phyloP scores from a whole-genome alignment of 208 protist genomes.

The Trypanosoma platydactyli region DNA sequence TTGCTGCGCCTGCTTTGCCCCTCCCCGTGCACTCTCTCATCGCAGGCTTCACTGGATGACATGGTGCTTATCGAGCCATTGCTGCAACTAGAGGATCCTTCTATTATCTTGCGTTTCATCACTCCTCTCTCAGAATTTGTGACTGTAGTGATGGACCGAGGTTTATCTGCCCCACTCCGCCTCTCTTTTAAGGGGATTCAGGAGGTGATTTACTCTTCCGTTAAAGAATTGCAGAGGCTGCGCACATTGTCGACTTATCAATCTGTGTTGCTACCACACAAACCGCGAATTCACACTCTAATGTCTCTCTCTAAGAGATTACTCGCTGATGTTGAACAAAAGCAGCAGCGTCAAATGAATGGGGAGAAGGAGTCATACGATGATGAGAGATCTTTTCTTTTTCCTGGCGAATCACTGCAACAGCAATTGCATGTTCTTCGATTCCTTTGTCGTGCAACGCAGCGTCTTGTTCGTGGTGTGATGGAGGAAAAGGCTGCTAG shows the following conservation, averaged over 20 bases:
- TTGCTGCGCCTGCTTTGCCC: slow-evolving; percentile 41
- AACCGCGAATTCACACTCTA: slow-evolving; percentile 75
- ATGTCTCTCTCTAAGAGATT: slow-evolving; percentile 63
- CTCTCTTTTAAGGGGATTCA: slow-evolving; percentile 51
- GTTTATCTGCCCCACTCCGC: slow-evolving; percentile 17
- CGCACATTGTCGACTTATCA: slow-evolving; percentile 11
- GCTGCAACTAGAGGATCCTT: slow-evolving; percentile 17
- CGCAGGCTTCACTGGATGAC: not conserved
- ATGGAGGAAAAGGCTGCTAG: slow-evolving; percentile 78
- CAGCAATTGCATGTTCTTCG: slow-evolving; percentile 53
- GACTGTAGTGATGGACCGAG: slow-evolving; percentile 4
- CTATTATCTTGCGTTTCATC: slow-evolving; percentile 22
- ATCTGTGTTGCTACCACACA: slow-evolving; percentile 72
- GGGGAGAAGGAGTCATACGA: not conserved
- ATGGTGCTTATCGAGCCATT: slow-evolving; percentile 20
- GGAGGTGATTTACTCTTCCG: slow-evolving; percentile 34
- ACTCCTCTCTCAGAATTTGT: slow-evolving; percentile 29
- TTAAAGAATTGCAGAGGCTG: slow-evolving; percentile 45
- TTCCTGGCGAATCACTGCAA: slow-evolving; percentile 39
- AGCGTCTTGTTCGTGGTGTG: slow-evolving; percentile 68
- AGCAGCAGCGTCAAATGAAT: not conserved
- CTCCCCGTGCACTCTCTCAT: slow-evolving; percentile 12
- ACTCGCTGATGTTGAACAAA: slow-evolving; percentile 27
- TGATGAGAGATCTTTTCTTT: slow-evolving; percentile 14
- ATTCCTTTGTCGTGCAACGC: slow-evolving; percentile 46